Evolutionary conservation across 2,329 filamentous ascomycete genomes (phyloP), one percentile per base, ranked within the genome.

Genomic region (Pseudogymnoascus verrucosus): DNA sequence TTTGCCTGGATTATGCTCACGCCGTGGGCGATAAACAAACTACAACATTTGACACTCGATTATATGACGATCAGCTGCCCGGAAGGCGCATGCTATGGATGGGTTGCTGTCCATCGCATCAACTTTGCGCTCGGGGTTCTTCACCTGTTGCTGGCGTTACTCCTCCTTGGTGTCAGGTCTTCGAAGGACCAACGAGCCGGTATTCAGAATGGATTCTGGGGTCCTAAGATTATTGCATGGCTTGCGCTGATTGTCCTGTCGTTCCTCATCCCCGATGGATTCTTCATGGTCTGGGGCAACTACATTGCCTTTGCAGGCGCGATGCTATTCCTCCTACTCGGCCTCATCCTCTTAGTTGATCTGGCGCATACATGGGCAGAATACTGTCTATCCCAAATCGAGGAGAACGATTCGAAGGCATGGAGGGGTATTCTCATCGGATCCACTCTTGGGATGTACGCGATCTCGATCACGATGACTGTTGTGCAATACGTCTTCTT

Each of bases 1-100:
- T 76, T 98, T 61, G 93, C 95, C 37, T 99, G 95, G 95, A 91
- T 99, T 70, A 96, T 98, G 91, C 91, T 99, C 78, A 99, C 95
- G 21, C 91, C 92, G 62, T 99, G 95, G 95, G 95, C 95, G 36
- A 90, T 99, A 74, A 91, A 96, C 72, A 98, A 98, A 75, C 82
- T 99, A 5, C 88, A 98, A 77, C 86, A 96, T 68, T 81, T 98
- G 63, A 95, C 91, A 11, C 83, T 99, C 68, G 92, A 98, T 77
- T 98, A 97, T 74, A 93, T 99, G 79, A 92, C 91, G 72, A 96
- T 99, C 73, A 89, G 89, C 72, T 99, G 95, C 75, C 88, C 91
- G 28, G 93, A 90, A 60, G 90, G 93, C 69, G 84, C 93, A 73
- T 99, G 95, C 75, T 90, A 96, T 74, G 95, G 95, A 69, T 99